Evolutionary conservation across 176 grass and related monocot species (phyloP), one percentile per base, ranked within the genome.

Genomic region (Aegilops bicornis): DNA sequence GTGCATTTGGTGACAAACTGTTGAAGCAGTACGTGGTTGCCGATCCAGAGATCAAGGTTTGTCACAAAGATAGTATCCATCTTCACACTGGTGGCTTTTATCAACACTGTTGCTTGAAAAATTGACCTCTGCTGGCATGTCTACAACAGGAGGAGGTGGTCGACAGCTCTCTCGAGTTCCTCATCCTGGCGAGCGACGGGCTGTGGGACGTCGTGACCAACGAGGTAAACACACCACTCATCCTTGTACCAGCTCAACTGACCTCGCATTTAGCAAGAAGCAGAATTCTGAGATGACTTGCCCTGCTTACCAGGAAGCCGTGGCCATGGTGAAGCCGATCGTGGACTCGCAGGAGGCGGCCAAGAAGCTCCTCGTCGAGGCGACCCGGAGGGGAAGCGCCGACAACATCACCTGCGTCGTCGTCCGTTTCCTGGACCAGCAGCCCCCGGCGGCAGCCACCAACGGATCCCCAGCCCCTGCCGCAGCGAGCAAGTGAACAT

Each of bases 21-120:
- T 83, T 98, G 64, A 98, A 98, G 77, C 92, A 98, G 75, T 98
- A 93, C 70, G 95, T 98, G 29, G 95, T 98, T 60, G 95, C 93
- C 29, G 93, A 98, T 79, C 95, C 95, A 43, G 92, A 98, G 60
- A 98, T 98, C 42, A 90, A 93, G 95, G 95, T 97, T 30, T 30
- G 30, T 30, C 30, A 30, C 30, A 30, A 30, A 30, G 30, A 30
- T 30, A 40, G 39, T 40, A 40, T 40, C 39, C 2, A 40, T 40
- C 39, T 40, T 40, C 39, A 36, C 17, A 10, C 39, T 71, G 17
- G 2, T 30, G 30, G 30, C 30, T 30, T 30, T 30, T 30, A 30
- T 30, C 30, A 30, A 30, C 30, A 30, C 30, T 30, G 30, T 30
- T 30, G 30, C 30, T 30, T 30, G 30, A 30, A 30, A 30, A 30